Percentiles rank a stretch among this genome's conserved stretches.
These are phyloP conservation scores for Pseudogymnoascus sp. DNA, from an alignment of 2,329 filamentous ascomycete genomes.

Conservation along the genomic window DNA sequence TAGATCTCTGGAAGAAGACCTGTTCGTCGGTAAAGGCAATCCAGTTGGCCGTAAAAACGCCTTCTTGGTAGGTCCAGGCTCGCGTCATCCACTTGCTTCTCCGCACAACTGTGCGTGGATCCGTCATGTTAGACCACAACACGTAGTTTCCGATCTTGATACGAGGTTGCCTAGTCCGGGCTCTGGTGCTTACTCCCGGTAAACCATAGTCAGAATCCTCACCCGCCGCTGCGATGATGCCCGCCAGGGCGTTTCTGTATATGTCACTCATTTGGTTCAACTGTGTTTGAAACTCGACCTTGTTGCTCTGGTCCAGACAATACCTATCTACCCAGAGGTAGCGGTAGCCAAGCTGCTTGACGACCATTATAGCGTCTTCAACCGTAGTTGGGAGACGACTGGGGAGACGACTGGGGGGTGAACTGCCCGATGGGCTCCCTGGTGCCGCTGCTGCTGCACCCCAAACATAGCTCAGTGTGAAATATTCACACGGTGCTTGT, in stretches of 20 bases:
- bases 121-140: slow-evolving; percentile 9
- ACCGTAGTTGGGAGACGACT: slow-evolving; percentile 12
- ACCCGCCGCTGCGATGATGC: slow-evolving; percentile 12
- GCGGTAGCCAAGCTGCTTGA: slow-evolving; percentile 5
- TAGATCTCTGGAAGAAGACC: slow-evolving; percentile 18
- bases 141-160: slow-evolving; percentile 7
- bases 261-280: slow-evolving; percentile 12
- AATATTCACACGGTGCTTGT: slow-evolving; percentile 6
- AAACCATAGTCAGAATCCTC: slow-evolving; percentile 12
- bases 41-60: slow-evolving; percentile 18
- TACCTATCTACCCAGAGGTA: slow-evolving; percentile 14
- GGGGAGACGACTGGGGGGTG: background rate
- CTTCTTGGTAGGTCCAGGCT: slow-evolving; percentile 18
- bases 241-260: slow-evolving; percentile 10
- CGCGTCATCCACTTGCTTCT: slow-evolving; percentile 13
- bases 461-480: slow-evolving; percentile 13
- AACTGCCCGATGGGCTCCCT: background rate
- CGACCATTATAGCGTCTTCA: slow-evolving; percentile 10
- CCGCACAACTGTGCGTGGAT: slow-evolving; percentile 2
- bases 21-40: slow-evolving; percentile 28
- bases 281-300: slow-evolving; percentile 3
- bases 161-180: slow-evolving; percentile 3
- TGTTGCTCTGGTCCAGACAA: slow-evolving; percentile 17
- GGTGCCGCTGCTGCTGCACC: background rate
- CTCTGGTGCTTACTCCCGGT: slow-evolving; percentile 8